Percentiles rank a stretch among this genome's conserved stretches.
Conservation (phyloP, 2,329 filamentous ascomycete genomes). For the Trichoderma atrobrunneum region DNA sequence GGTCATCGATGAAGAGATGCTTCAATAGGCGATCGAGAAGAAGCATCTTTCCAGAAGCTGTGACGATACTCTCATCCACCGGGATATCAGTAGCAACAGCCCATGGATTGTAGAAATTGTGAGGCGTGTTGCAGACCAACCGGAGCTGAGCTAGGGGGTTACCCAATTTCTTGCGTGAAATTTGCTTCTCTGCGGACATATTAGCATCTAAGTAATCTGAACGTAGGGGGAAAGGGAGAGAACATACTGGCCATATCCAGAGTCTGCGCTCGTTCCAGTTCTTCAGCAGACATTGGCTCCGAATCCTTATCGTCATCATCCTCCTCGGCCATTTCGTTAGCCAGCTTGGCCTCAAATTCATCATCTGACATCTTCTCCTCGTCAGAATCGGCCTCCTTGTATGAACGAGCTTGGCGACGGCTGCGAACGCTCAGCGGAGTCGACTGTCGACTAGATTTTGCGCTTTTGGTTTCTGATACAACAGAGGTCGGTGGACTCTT, state of each 20-base stretch:
- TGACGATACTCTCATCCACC: conserved; percentile 78
- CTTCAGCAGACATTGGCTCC: conserved; percentile 49
- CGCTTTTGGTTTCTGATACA: conserved; percentile 59
- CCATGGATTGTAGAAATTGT: conserved; percentile 97
- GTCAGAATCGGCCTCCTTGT: conserved; percentile 56
- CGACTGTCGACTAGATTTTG: conserved; percentile 70
- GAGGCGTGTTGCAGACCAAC: conserved; percentile 86
- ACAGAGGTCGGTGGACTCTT: conserved; percentile 31
- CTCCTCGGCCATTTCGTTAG: conserved; percentile 54
- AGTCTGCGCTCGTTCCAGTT: conserved; percentile 62
- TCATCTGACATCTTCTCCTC: conserved; percentile 70
- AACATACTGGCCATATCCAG: conserved; percentile 72
- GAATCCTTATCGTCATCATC: conserved; percentile 36
- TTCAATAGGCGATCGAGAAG: conserved; percentile 84
- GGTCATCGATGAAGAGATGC: conserved; percentile 66
- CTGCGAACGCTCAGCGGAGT: conserved; percentile 62
- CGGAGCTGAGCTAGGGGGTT: conserved; percentile 92
- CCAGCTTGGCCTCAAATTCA: conserved; percentile 77
- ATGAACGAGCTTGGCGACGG: conserved; percentile 49
- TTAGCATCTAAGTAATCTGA: not conserved
- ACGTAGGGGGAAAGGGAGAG: not conserved
- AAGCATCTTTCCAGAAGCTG: conserved; percentile 91
- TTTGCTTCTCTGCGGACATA: conserved; percentile 65
- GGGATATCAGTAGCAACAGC: conserved; percentile 54
- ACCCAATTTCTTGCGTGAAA: conserved; percentile 86